phyloP scores from a whole-genome alignment of 2,329 filamentous ascomycete genomes.

The Phaeosphaeria sp. region DNA sequence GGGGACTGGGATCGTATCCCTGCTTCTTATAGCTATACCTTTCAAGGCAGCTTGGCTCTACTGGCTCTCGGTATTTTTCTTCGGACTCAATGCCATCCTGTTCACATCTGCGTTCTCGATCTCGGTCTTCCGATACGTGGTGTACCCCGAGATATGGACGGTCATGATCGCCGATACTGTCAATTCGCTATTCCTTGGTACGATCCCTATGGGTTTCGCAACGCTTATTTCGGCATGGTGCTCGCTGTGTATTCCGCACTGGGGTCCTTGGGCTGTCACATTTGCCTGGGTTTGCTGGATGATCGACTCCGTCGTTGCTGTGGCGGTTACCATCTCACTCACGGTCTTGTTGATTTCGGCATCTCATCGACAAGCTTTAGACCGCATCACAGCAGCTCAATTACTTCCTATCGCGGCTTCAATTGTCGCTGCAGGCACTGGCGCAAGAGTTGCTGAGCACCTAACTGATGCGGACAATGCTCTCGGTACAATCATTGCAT shows the following conservation, averaged over 20 bases:
- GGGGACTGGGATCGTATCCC: slow-evolving; percentile 72
- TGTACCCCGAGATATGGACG: slow-evolving; percentile 70
- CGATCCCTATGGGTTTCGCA: slow-evolving; percentile 71
- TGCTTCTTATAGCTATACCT: slow-evolving; percentile 67
- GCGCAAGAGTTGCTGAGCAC: slow-evolving; percentile 67
- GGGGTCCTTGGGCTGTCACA: slow-evolving; percentile 62
- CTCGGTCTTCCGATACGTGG: slow-evolving; percentile 65
- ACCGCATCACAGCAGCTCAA: slow-evolving; percentile 67
- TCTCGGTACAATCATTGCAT: slow-evolving; percentile 67
- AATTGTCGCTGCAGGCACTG: slow-evolving; percentile 69
- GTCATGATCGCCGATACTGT: slow-evolving; percentile 71
- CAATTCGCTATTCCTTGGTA: slow-evolving; percentile 72
- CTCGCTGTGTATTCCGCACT: slow-evolving; percentile 64
- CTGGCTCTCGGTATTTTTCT: slow-evolving; percentile 66
- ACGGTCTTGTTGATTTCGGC: slow-evolving; percentile 62
- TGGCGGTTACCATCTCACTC: slow-evolving; percentile 53
- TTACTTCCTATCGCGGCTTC: slow-evolving; percentile 71
- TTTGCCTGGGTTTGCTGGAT: slow-evolving; percentile 60
- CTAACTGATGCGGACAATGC: slow-evolving; percentile 63
- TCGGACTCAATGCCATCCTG: slow-evolving; percentile 64
- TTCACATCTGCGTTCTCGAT: slow-evolving; percentile 63
- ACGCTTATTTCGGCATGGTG: slow-evolving; percentile 72
- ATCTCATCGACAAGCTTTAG: slow-evolving; percentile 35
- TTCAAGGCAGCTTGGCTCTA: slow-evolving; percentile 65
- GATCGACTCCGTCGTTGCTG: slow-evolving; percentile 54